These are phyloP conservation scores for Hymenoscyphus repandus DNA, from an alignment of 2,329 filamentous ascomycete genomes.

Conservation along the genomic window DNA sequence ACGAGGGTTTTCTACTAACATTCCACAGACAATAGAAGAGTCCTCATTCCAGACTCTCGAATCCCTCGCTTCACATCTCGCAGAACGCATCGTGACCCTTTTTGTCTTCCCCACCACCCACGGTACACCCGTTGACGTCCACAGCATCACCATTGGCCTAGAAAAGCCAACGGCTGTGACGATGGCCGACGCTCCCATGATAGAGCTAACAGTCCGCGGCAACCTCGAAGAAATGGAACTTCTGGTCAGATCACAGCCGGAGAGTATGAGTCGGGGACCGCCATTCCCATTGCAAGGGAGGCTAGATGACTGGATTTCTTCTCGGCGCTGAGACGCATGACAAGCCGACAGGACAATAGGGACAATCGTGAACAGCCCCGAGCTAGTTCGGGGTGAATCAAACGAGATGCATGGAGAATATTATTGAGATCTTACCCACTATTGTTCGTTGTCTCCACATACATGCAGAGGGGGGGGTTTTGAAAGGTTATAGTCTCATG, in stretches of 20 bases:
- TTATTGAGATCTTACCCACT: no score
- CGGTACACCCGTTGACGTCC: background rate
- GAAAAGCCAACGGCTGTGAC: conserved; percentile 71
- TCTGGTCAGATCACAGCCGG: no score
- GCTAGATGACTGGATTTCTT: background rate
- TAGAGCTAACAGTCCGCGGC: conserved; percentile 46
- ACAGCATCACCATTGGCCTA: conserved; percentile 50
- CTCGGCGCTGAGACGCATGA: no score
- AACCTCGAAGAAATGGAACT: no score
- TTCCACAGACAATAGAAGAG: conserved; percentile 43
- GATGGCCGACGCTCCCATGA: conserved; percentile 64
- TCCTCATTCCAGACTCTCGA: conserved; percentile 61
- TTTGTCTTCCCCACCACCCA: conserved; percentile 30
- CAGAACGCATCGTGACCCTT: conserved; percentile 40
- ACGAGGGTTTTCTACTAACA: background rate
- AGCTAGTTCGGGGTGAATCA: no score
- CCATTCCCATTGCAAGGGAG: background rate
- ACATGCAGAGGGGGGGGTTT: no score
- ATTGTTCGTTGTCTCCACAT: no score
- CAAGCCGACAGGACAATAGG: no score
- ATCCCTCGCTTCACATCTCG: conserved; percentile 49
- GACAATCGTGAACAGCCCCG: no score
- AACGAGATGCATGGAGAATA: no score
- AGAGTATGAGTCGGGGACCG: background rate
- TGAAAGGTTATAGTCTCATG: no score